Percentiles rank a stretch among this genome's conserved stretches.
Evolutionary conservation across 1,284 basidiomycete species (phyloP).

Genomic region (Tremellales sp.): DNA sequence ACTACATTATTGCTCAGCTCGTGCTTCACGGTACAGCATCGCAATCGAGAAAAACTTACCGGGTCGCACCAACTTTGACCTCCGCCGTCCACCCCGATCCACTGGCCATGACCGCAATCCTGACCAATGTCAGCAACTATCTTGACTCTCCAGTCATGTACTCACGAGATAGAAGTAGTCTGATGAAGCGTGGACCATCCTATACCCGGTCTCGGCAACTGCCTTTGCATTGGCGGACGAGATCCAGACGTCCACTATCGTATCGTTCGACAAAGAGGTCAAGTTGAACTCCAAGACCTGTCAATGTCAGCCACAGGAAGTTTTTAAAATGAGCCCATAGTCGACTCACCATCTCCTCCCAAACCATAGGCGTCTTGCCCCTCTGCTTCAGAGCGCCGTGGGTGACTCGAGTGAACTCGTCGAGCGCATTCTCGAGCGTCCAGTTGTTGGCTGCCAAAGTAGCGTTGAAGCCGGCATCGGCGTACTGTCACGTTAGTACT

Average conservation of each 20-base stretch:
- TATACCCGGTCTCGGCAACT: constrained; percentile 60
- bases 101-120: constrained; percentile 76
- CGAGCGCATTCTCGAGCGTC: constrained; percentile 63
- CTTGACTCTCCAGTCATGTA: not conserved
- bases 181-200: constrained; percentile 63
- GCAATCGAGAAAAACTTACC: too few species aligned
- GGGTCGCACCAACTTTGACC: constrained; percentile 64
- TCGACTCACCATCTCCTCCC: constrained; percentile 57
- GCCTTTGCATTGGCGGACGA: constrained; percentile 58
- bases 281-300: constrained; percentile 58
- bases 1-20: too few species aligned
- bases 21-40: too few species aligned
- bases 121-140: constrained; percentile 19
- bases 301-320: not conserved
- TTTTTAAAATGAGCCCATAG: constrained; percentile 5
- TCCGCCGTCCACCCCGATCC: constrained; percentile 59
- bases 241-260: constrained; percentile 71
- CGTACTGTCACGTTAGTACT: constrained; percentile 16
- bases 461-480: constrained; percentile 59
- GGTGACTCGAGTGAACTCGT: constrained; percentile 58
- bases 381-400: constrained; percentile 52
- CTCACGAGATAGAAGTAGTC: constrained; percentile 71
- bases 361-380: constrained; percentile 63
- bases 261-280: constrained; percentile 61
- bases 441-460: constrained; percentile 53